A percentile compares a stretch with the other conserved stretches of the same genome.
phyloP scores from a whole-genome alignment of 1,284 basidiomycete genomes.

The Apiotrichum mycotoxinovorans region DNA sequence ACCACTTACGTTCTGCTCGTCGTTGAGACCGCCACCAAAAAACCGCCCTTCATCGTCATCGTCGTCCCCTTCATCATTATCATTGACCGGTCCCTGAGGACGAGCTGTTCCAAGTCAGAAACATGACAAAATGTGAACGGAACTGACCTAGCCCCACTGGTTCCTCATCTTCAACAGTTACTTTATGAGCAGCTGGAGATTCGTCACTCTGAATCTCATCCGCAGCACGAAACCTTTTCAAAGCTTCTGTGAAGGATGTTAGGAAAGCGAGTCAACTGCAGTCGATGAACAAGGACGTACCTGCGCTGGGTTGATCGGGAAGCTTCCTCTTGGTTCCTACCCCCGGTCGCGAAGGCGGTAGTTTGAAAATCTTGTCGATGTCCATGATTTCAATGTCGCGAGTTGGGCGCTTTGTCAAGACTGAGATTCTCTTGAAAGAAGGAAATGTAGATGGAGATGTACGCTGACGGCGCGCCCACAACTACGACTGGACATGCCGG shows the following conservation, averaged over 20 bases:
- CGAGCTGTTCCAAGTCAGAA: background rate
- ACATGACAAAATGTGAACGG: background rate
- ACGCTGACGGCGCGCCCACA: too few species aligned
- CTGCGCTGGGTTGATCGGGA: constrained; percentile 71
- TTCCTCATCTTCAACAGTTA: constrained; percentile 57
- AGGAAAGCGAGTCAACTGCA: background rate
- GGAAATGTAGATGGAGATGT: background rate
- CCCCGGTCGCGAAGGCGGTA: constrained; percentile 31
- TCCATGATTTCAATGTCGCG: constrained; percentile 33
- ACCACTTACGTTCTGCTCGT: constrained; percentile 77
- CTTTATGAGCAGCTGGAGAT: constrained; percentile 26
- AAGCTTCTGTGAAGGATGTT: background rate
- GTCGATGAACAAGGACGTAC: constrained; percentile 19
- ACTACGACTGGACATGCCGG: background rate
- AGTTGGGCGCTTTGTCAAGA: background rate
- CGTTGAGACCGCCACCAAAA: constrained; percentile 85
- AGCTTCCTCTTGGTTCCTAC: constrained; percentile 70
- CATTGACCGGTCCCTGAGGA: background rate
- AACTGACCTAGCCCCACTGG: constrained; percentile 51
- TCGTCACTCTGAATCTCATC: background rate
- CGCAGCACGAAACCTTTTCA: constrained; percentile 17
- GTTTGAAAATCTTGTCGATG: constrained; percentile 49
- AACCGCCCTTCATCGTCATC: constrained; percentile 92
- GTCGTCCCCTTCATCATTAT: constrained; percentile 53
- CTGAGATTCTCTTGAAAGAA: background rate